A percentile compares a stretch with the other conserved stretches of the same genome.
Evolutionary conservation across 495 filamentous ascomycete species (phyloP).

Genomic region (Penicillium tannophilum): DNA sequence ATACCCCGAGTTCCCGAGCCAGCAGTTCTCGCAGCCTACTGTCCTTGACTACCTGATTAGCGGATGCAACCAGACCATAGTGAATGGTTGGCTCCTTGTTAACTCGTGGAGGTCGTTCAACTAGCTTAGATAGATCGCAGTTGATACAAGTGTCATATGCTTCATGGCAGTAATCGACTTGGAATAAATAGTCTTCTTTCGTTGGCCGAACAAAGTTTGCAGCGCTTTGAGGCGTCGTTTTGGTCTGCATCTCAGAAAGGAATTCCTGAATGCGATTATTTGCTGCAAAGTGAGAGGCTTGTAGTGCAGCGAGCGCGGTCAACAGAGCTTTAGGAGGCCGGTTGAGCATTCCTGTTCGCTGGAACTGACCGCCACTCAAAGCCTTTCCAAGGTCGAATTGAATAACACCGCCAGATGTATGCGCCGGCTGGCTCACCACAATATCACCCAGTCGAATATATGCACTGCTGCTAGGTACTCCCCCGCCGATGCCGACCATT

Average conservation of each 20-base stretch:
- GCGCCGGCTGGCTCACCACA: background rate
- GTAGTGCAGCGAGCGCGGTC: too few species aligned
- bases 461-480: background rate
- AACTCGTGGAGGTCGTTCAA: background rate
- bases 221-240: background rate
- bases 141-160: background rate
- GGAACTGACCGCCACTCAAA: too few species aligned
- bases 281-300: too few species aligned
- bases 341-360: too few species aligned
- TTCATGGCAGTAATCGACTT: background rate
- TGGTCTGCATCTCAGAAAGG: too few species aligned
- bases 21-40: background rate
- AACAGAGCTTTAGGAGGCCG: too few species aligned
- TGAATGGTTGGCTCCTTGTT: background rate
- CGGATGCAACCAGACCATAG: background rate
- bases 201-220: too few species aligned
- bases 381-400: background rate
- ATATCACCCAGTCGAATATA: background rate
- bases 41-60: background rate
- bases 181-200: background rate
- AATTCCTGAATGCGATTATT: too few species aligned
- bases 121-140: background rate
- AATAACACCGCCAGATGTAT: background rate
- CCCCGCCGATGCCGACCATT: background rate
- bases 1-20: background rate